Evolutionary conservation across 2,329 filamentous ascomycete species (phyloP).

Genomic region (Trichoderma endophyticum): DNA sequence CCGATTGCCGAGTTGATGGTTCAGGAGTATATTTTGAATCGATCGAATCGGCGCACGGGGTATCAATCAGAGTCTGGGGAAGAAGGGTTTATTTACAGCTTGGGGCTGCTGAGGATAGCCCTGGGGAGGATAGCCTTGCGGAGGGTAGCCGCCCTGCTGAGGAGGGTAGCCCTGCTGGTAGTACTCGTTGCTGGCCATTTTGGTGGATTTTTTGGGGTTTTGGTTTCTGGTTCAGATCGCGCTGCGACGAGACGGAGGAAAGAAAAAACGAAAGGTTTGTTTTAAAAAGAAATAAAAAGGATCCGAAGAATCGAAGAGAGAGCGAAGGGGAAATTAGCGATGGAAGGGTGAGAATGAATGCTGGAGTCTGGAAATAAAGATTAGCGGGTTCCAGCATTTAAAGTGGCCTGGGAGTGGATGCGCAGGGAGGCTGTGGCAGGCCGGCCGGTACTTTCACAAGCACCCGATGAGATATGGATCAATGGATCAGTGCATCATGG

Average conservation of each 20-base stretch:
- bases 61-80: not conserved
- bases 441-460: not conserved
- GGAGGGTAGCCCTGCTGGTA: slow-evolving; percentile 31
- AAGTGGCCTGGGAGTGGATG: not conserved
- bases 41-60: not conserved
- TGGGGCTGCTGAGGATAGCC: slow-evolving; percentile 41
- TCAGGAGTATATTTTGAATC: not conserved
- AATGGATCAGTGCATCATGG: not conserved
- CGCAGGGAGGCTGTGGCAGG: not conserved
- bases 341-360: not conserved
- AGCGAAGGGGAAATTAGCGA: not conserved
- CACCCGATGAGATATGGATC: not conserved
- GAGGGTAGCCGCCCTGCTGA: slow-evolving; percentile 30
- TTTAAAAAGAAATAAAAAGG: not conserved
- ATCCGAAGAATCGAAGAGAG: not conserved
- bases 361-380: slow-evolving; percentile 7
- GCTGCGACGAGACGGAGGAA: not conserved
- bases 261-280: not conserved
- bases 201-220: not conserved
- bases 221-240: not conserved
- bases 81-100: slow-evolving; percentile 31
- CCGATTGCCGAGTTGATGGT: not conserved
- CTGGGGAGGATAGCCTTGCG: slow-evolving; percentile 38
- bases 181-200: slow-evolving; percentile 41
- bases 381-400: slow-evolving; percentile 8